Percentiles rank a stretch among this genome's conserved stretches.
These are phyloP conservation scores for Picea glauca DNA, from an alignment of 75 land plant genomes.

Conservation along the genomic window DNA sequence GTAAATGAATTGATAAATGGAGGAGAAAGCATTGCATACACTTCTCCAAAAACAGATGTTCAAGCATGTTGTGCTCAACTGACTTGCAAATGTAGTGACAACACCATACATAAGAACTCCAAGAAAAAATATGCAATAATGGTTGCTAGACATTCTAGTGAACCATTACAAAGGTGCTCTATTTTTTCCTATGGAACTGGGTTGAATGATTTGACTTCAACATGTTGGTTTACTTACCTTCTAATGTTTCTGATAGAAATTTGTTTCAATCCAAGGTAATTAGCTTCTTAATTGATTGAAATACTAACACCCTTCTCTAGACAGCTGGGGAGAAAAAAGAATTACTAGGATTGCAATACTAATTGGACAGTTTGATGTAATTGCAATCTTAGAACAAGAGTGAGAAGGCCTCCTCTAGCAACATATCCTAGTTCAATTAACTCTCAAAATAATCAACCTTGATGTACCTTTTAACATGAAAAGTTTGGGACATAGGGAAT, in stretches of 20 bases:
- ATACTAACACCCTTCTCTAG: not conserved
- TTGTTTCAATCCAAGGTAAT: slow-evolving; percentile 78
- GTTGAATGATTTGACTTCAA: slow-evolving; percentile 95
- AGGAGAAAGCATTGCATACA: not conserved
- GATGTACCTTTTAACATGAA: too few species aligned
- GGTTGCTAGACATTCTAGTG: slow-evolving; percentile 20
- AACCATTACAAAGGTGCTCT: slow-evolving; percentile 52
- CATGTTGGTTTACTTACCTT: slow-evolving; percentile 98
- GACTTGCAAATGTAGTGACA: not conserved
- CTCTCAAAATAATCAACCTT: too few species aligned
- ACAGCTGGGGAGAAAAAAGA: not conserved
- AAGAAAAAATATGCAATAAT: slow-evolving; percentile 11
- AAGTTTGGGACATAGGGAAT: too few species aligned
- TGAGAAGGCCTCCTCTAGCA: too few species aligned
- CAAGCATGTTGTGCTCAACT: not conserved
- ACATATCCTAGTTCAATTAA: too few species aligned
- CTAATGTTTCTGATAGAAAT: slow-evolving; percentile 87
- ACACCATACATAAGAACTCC: not conserved
- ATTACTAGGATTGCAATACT: too few species aligned
- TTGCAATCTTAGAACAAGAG: too few species aligned
- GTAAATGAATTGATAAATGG: not conserved
- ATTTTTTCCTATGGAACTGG: slow-evolving; percentile 80
- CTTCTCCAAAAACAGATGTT: not conserved
- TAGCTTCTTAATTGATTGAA: not conserved
- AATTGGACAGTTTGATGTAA: too few species aligned